phyloP scores from a whole-genome alignment of 2,329 filamentous ascomycete genomes.

The Fusarium chaquense region DNA sequence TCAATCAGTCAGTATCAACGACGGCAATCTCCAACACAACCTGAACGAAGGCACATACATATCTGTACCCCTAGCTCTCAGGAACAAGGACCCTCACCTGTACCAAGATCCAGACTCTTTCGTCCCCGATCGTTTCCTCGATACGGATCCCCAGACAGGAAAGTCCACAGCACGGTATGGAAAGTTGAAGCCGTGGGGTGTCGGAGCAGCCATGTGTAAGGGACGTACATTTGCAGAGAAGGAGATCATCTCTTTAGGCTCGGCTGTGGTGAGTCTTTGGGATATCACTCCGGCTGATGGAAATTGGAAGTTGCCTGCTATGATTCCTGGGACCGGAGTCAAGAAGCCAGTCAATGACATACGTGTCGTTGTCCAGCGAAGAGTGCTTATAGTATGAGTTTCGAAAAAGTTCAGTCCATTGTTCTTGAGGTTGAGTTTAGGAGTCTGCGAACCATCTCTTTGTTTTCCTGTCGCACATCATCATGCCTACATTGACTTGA shows the following conservation, averaged over 20 bases:
- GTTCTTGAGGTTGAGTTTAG: too few relatives aligned
- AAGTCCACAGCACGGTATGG: slow-evolving; percentile 35
- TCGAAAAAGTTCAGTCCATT: neutral
- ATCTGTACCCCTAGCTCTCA: slow-evolving; percentile 30
- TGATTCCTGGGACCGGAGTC: slow-evolving; percentile 30
- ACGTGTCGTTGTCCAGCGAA: slow-evolving; percentile 37
- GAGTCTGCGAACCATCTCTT: neutral
- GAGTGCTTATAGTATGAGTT: neutral
- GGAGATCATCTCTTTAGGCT: slow-evolving; percentile 34
- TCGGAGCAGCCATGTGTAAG: slow-evolving; percentile 42
- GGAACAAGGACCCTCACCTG: slow-evolving; percentile 30
- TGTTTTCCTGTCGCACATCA: neutral
- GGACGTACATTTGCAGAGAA: slow-evolving; percentile 46
- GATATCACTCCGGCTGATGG: slow-evolving; percentile 22
- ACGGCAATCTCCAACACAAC: slow-evolving; percentile 26
- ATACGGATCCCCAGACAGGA: slow-evolving; percentile 21
- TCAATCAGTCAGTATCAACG: slow-evolving; percentile 24
- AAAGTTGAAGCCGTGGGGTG: slow-evolving; percentile 41
- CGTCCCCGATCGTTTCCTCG: slow-evolving; percentile 40
- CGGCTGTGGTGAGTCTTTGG: slow-evolving; percentile 36
- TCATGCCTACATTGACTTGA: neutral
- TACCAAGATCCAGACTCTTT: slow-evolving; percentile 38
- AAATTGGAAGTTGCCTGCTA: slow-evolving; percentile 27
- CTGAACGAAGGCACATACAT: slow-evolving; percentile 38
- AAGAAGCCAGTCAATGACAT: slow-evolving; percentile 31